These are phyloP conservation scores for Pythium scleroteichum DNA, from an alignment of 352 stramenopile genomes.

Conservation along the genomic window DNA sequence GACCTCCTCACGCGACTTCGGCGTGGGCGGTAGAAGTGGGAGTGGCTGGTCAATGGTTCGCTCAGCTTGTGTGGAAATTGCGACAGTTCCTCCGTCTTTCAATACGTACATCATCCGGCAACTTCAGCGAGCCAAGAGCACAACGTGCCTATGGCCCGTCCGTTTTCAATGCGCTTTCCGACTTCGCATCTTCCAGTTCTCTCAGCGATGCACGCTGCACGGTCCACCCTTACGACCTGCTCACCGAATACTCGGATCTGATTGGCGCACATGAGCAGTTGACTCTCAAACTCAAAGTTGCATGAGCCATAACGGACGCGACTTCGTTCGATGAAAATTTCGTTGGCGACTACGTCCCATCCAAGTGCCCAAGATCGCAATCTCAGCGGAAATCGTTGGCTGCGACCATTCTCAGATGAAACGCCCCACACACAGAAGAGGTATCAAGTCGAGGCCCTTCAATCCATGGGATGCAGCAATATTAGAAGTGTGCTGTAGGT, in stretches of 20 bases:
- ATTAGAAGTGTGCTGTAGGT: too few relatives aligned
- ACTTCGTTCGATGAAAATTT: constrained; percentile 1
- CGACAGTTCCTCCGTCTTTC: too few relatives aligned
- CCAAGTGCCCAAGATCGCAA: neutral
- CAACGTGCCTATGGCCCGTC: neutral
- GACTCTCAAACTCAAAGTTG: neutral
- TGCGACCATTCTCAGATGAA: constrained; percentile 8
- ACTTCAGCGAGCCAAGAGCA: too few relatives aligned
- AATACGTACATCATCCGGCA: too few relatives aligned
- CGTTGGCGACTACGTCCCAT: neutral
- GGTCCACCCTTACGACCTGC: neutral
- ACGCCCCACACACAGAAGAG: neutral
- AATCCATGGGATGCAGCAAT: neutral
- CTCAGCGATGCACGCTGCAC: neutral
- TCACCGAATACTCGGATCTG: neutral
- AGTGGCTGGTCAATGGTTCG: neutral
- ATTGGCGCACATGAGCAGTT: neutral
- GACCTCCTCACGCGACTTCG: neutral
- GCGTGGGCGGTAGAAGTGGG: neutral
- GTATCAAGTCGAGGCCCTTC: neutral
- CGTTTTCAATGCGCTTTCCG: neutral
- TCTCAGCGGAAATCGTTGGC: neutral
- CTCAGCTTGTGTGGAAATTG: too few relatives aligned
- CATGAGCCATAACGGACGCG: neutral
- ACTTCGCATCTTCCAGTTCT: neutral